Evolutionary conservation across 2,329 filamentous ascomycete species (phyloP), one percentile per base, ranked within the genome.

Genomic region (Alternaria ventricosa): DNA sequence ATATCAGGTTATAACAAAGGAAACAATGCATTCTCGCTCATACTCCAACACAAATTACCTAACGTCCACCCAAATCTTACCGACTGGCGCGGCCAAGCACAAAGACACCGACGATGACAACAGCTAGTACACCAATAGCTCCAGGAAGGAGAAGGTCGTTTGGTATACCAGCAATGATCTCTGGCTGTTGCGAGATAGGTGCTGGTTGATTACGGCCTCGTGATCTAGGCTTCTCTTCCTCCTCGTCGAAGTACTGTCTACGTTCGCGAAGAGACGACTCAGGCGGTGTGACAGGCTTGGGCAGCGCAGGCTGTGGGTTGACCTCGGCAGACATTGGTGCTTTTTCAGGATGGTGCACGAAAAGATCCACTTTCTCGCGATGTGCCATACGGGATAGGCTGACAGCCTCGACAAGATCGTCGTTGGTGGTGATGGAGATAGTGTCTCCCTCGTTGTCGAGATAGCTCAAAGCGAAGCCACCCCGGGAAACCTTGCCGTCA

Each of bases 401-500:
- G 70, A 99, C 93, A 2, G 96, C 94, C 81, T 99, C 96, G 3
- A 96, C 82, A 45, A 99, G 87, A 78, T 99, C 96, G 69, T 95
- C 91, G 76, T 98, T 94, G 0, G 95, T 97, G 11, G 96, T 99
- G 78, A 99, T 97, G 44, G 94, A 97, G 15, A 99, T 94, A 1
- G 93, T 94, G 78, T 99, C 96, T 60, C 96, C 95, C 78, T 99
- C 96, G 72, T 98, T 95, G 78, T 99, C 96, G 70, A 98, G 85
- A 77, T 98, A 99, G 84, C 94, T 97, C 65, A 99, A 84, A 27
- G 95, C 96, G 75, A 95, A 99, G 7, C 96, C 96, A 36, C 88
- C 86, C 55, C 88, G 87, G 53, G 89, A 89, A 45, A 97, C 85
- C 75, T 89, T 91, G 72, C 93, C 94, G 23, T 97, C 91, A 60